Conservation (phyloP, 192 early-diverging fungal species). For the Linnemannia exigua region DNA sequence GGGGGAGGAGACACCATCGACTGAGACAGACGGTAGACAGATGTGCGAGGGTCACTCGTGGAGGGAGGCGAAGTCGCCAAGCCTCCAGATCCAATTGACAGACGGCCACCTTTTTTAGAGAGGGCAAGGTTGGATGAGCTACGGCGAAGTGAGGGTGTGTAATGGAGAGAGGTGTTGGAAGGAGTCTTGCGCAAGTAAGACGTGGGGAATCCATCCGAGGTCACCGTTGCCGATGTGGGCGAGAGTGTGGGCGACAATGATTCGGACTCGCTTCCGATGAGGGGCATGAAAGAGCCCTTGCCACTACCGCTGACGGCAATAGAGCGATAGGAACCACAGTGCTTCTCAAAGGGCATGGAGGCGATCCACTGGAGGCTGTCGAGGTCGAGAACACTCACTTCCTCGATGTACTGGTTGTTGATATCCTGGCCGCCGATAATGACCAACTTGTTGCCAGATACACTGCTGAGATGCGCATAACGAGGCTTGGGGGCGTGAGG, state of each 20-base stretch:
- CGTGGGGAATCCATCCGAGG: conserved; percentile 38
- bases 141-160: conserved; percentile 46
- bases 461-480: conserved; percentile 80
- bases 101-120: conserved; percentile 26
- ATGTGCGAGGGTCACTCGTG: conserved; percentile 18
- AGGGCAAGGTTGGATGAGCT: conserved; percentile 37
- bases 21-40: conserved; percentile 46
- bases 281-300: conserved; percentile 38
- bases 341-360: conserved; percentile 71
- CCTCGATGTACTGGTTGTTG: conserved; percentile 77
- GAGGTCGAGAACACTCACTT: conserved; percentile 78
- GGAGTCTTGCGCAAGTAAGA: conserved; percentile 43
- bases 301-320: conserved; percentile 70
- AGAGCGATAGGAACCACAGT: conserved; percentile 80
- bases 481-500: conserved; percentile 70
- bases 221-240: neutral
- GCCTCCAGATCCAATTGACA: conserved; percentile 26
- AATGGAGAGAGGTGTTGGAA: conserved; percentile 47
- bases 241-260: conserved; percentile 17
- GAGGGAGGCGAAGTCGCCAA: conserved; percentile 30
- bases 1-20: conserved; percentile 7
- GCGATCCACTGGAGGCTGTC: conserved; percentile 70
- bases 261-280: conserved; percentile 47
- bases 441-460: conserved; percentile 68
- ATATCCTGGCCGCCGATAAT: conserved; percentile 83